Conservation (phyloP, 305 asterid species). For the Withania somnifera region DNA sequence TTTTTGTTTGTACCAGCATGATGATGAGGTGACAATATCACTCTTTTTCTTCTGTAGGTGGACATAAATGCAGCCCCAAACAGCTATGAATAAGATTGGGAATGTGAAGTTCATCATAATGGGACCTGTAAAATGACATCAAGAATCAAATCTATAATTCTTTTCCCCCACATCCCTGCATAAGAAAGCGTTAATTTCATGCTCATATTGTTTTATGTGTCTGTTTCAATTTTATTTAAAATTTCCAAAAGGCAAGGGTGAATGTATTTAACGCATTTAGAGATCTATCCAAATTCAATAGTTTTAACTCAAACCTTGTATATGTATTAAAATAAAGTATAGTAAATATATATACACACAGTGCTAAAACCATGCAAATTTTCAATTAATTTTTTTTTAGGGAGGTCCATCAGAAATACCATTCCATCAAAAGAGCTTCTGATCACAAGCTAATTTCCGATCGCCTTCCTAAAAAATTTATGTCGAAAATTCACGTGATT, state of each 20-base stretch:
- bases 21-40: neutral
- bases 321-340: neutral
- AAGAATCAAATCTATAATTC: neutral
- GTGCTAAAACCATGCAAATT: neutral
- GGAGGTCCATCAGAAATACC: too few species aligned
- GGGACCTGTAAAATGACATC: slow-evolving; percentile 40
- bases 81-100: slow-evolving; percentile 86
- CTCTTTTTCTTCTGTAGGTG: slow-evolving; percentile 48
- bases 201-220: neutral
- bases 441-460: too few species aligned
- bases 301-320: neutral
- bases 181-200: too few species aligned
- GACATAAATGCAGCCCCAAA: slow-evolving; percentile 70
- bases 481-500: neutral
- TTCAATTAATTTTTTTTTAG: too few species aligned
- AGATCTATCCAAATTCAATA: neutral
- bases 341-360: neutral
- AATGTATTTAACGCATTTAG: neutral
- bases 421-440: too few species aligned
- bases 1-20: neutral
- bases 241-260: neutral
- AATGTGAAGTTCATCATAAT: slow-evolving; percentile 87
- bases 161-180: neutral
- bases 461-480: too few species aligned
- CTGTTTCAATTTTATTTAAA: neutral